Conservation (phyloP, 371 early-diverging fungal genomes). For the Mortierella sp. region DNA sequence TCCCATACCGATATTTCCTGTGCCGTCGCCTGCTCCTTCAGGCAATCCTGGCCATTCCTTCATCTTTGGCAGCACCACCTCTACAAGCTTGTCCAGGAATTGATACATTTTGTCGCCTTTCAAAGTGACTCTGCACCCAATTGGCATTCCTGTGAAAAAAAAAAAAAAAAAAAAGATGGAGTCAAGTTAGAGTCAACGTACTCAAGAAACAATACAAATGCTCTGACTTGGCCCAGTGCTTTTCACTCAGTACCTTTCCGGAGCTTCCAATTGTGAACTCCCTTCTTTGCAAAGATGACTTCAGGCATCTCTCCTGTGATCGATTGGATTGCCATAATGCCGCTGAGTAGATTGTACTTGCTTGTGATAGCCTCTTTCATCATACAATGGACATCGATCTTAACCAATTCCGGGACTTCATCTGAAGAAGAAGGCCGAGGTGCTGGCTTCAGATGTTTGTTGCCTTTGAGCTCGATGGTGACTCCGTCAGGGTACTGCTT, state of each 20-base stretch:
- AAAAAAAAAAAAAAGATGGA: not conserved
- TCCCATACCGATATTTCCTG: conserved; percentile 87
- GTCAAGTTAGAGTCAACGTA: too few relatives aligned
- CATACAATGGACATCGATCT: conserved; percentile 81
- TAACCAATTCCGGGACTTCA: conserved; percentile 72
- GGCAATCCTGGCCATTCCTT: conserved; percentile 91
- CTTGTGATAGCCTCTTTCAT: conserved; percentile 86
- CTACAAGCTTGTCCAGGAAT: conserved; percentile 94
- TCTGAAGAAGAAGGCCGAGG: conserved; percentile 59
- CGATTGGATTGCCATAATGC: conserved; percentile 90
- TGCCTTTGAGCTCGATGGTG: conserved; percentile 61
- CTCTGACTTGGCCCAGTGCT: not conserved
- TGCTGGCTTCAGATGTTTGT: conserved; percentile 67
- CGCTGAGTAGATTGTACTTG: conserved; percentile 89
- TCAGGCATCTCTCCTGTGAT: conserved; percentile 88
- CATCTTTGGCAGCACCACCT: conserved; percentile 93
- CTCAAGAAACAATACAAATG: not conserved
- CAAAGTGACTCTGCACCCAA: conserved; percentile 84
- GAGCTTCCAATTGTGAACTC: conserved; percentile 87
- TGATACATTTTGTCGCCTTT: conserved; percentile 90
- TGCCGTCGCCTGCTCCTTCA: conserved; percentile 80
- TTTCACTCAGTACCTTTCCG: conserved; percentile 62
- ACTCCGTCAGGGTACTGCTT: conserved; percentile 34
- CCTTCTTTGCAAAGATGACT: conserved; percentile 82
- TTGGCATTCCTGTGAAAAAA: conserved; percentile 81